Evolutionary conservation across 2,329 filamentous ascomycete genomes (phyloP).

Genomic region (Lomentospora prolificans): DNA sequence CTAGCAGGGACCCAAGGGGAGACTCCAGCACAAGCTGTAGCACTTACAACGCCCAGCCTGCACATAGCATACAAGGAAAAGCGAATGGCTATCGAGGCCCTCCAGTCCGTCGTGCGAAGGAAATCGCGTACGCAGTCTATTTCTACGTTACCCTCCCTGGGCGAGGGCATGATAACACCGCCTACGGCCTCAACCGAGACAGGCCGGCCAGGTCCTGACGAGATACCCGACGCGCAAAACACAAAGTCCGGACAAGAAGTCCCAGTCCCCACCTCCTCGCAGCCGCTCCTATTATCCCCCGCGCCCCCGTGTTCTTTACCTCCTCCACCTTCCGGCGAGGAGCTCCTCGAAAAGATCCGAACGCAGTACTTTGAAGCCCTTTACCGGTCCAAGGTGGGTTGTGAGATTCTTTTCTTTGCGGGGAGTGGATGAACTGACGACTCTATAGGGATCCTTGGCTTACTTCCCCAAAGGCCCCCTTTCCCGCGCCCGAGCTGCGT

Average conservation of each 20-base stretch:
- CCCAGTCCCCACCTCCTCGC: neutral
- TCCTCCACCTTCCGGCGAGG: constrained; percentile 2
- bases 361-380: constrained; percentile 49
- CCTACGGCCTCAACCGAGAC: neutral
- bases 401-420: too few species aligned
- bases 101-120: constrained; percentile 51
- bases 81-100: constrained; percentile 50
- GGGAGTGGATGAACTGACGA: too few species aligned
- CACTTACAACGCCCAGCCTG: constrained; percentile 32
- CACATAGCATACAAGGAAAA: constrained; percentile 44
- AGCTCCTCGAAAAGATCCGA: constrained; percentile 43
- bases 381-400: constrained; percentile 51
- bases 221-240: neutral
- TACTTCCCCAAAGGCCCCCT: constrained; percentile 79
- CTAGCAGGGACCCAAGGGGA: constrained; percentile 11
- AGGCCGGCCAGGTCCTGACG: neutral
- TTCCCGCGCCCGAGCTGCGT: constrained; percentile 62
- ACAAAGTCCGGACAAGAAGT: neutral
- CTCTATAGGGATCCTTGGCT: constrained; percentile 57
- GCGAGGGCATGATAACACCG: neutral
- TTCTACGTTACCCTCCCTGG: constrained; percentile 18
- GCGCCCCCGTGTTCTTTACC: neutral
- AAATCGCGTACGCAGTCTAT: constrained; percentile 34
- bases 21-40: constrained; percentile 12
- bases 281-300: neutral